A percentile compares a stretch with the other conserved stretches of the same genome.
Evolutionary conservation across 768 basidiomycete genomes (phyloP).

Genomic region (Krasilnikovozyma curviuscula): DNA sequence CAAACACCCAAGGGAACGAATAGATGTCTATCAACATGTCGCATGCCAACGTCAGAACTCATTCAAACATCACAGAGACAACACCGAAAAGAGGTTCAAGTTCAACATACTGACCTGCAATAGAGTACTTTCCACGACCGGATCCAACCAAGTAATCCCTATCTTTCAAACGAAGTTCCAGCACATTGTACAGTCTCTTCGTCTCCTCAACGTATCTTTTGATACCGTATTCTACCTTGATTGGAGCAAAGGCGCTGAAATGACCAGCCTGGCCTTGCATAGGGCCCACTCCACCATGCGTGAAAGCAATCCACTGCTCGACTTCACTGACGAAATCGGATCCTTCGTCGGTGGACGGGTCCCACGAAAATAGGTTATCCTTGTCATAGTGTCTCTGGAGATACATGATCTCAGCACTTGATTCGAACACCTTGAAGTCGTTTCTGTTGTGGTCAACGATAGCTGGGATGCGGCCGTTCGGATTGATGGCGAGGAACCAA

Average conservation of each 20-base stretch:
- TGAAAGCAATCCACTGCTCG: constrained; percentile 6
- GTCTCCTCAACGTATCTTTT: constrained; percentile 64
- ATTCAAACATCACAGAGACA: too few species aligned
- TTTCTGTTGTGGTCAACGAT: constrained; percentile 43
- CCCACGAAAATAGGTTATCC: constrained; percentile 39
- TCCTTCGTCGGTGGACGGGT: background rate
- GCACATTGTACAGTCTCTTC: constrained; percentile 59
- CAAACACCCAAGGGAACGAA: too few species aligned
- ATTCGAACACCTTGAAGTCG: constrained; percentile 43
- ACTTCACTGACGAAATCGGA: constrained; percentile 5
- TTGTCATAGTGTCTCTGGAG: constrained; percentile 63
- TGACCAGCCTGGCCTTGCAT: constrained; percentile 50
- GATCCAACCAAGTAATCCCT: constrained; percentile 67
- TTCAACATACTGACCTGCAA: too few species aligned
- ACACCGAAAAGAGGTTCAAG: too few species aligned
- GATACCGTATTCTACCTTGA: constrained; percentile 31
- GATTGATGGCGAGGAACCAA: constrained; percentile 42
- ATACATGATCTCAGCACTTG: constrained; percentile 61
- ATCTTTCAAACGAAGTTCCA: constrained; percentile 52
- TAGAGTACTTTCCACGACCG: constrained; percentile 42
- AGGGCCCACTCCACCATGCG: constrained; percentile 35
- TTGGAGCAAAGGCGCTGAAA: constrained; percentile 46
- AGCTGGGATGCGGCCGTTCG: constrained; percentile 42
- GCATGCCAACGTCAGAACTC: too few species aligned
- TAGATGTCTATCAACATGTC: too few species aligned